Evolutionary conservation across 1,284 basidiomycete genomes (phyloP), one percentile per base, ranked within the genome.

Genomic region (Rhodotorula sp.): DNA sequence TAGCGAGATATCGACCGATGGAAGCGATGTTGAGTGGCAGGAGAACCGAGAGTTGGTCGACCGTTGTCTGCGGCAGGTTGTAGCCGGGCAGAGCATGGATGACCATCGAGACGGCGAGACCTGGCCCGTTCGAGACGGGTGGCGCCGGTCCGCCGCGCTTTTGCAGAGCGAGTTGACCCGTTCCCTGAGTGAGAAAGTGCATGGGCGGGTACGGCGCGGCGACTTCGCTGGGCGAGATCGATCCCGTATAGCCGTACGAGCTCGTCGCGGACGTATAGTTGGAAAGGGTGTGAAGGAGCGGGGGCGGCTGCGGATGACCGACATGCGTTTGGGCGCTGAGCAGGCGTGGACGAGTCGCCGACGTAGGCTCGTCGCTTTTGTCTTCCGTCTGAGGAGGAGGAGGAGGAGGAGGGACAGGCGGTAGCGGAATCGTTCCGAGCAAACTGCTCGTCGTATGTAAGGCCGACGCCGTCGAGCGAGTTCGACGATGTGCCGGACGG

Each of bases 1-100:
- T 58, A 16, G 49, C 34, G n/a, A 75, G 64, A 61, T 69, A 75
- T 15, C 74, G 74, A 8, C 62, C 67, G 26, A 75, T 62, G 7
- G 60, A 8, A 3, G 61, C 61, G 54, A 72, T 69, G 12, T 60
- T 65, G 49, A 75, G 69, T 16, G 74, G 74, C 34, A 75, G 61
- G 47, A 61, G 54, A 15, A 75, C 54, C 21, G 69, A 70, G n/a
- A 75, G 67, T 55, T 73, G 69, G 18, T 75, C 68, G 59, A 75
- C 67, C 21, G 61, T 67, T 6, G 69, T 65, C 12, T 67, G 67
- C 15, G 70, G 67, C 8, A 71, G 57, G 48, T 72, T 71, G 62
- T 61, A 60, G 19, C 69, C 69, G 3, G 72, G 69, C 0, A 64
- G 55, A 14, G 67, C 72, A 23, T 64, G 66, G 8, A 70, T 61